Evolutionary conservation across 225 moss, liverwort and hornwort genomes (phyloP), one percentile per base, ranked within the genome.

Genomic region (Polytrichum formosum): DNA sequence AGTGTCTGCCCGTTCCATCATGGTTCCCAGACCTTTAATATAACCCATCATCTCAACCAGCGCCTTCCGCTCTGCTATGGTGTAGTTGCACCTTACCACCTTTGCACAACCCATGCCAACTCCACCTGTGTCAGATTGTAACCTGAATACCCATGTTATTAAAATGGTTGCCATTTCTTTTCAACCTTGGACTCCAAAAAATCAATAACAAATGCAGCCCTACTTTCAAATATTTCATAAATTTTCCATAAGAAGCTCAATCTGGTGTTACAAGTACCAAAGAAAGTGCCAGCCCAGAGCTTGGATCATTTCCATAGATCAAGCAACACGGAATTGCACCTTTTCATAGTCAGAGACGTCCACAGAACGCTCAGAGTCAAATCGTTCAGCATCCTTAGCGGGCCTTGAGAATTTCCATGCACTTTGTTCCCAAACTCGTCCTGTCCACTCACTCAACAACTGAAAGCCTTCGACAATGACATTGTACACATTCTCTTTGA

Each of bases 401-500:
- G 96, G 96, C 67, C 96, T 87, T 67, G 93, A 93, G 75, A 96
- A 96, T 65, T 96, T 96, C 96, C 96, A 96, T 22, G 93, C 96
- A 73, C 93, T 91, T 84, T 96, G 96, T 77, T 92, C 93, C 96
- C 96, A 96, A 27, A 96, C 88, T 67, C 93, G 93, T 62, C 93
- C 91, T 54, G 96, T 93, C 96, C 96, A 96, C 68, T 91, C 96
- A 78, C 96, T 96, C 37, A 96, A 82, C 37, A 91, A 80, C 72
- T 89, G 96, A 74, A 96, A 96, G 22, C 96, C 96, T 81, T 91
- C 93, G 1, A 90, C 90, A 55, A 96, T 82, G 64, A 92, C 89
- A 56, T 88, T 61, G 67, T 91, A 92, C 28, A 93, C 85, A 61
- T 87, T 90, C 78, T 96, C 93, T 67, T 91, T 96, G n/a, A 90